Conservation (phyloP, 108 stramenopile genomes). For the Pseudonitzschia multiseries region DNA sequence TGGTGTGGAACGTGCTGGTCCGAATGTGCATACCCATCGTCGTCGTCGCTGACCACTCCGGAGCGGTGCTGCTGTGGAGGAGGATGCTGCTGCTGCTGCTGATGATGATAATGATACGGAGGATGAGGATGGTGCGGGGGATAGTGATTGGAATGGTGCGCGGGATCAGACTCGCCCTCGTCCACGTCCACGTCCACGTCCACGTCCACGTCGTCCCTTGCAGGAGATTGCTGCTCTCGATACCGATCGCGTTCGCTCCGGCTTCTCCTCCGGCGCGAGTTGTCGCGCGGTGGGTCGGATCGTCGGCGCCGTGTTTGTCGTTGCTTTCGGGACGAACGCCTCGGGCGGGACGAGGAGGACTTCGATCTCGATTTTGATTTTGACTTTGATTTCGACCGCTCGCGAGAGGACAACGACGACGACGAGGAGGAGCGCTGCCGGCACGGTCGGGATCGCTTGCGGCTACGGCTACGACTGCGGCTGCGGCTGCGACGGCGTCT, state of each 20-base stretch:
- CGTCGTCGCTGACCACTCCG: constrained; percentile 39
- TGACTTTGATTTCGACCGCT: not conserved
- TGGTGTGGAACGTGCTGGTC: constrained; percentile 8
- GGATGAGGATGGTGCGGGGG: not conserved
- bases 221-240: too few species aligned
- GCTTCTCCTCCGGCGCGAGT: not conserved
- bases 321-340: too few species aligned
- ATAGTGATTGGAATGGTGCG: not conserved
- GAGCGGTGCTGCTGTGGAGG: not conserved
- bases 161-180: too few species aligned
- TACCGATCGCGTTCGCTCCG: not conserved
- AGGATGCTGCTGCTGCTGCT: not conserved
- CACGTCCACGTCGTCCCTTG: not conserved
- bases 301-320: too few species aligned
- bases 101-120: not conserved
- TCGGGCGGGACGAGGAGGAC: too few species aligned
- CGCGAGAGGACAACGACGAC: not conserved
- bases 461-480: not conserved
- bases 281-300: too few species aligned
- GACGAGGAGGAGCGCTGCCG: too few species aligned
- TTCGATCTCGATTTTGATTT: not conserved
- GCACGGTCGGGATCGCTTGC: not conserved
- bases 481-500: not conserved
- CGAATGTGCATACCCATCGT: constrained; percentile 14
- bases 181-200: too few species aligned